These are phyloP conservation scores for Blepharisma stoltei DNA, from an alignment of 73 alveolate species.

Conservation along the genomic window DNA sequence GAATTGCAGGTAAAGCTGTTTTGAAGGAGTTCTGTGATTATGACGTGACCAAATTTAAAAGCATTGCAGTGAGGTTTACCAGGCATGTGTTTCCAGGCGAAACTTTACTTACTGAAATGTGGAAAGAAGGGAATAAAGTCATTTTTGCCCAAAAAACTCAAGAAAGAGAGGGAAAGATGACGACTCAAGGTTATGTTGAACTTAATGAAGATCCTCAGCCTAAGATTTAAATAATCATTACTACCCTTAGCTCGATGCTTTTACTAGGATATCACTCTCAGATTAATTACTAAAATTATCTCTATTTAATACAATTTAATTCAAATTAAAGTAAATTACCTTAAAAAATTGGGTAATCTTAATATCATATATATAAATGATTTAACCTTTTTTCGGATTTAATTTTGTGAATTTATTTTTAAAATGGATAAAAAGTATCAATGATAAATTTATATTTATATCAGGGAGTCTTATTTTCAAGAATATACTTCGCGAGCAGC, in stretches of 20 bases:
- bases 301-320: too few relatives aligned
- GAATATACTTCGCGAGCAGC: too few relatives aligned
- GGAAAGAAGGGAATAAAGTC: conserved; percentile 71
- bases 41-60: conserved; percentile 44
- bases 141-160: conserved; percentile 67
- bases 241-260: too few relatives aligned
- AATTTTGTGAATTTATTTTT: too few relatives aligned
- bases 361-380: too few relatives aligned
- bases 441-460: too few relatives aligned
- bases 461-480: too few relatives aligned
- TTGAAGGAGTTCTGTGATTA: conserved; percentile 58
- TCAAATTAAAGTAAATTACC: too few relatives aligned
- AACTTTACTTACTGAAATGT: conserved; percentile 62
- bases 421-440: too few relatives aligned
- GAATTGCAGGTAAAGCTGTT: conserved; percentile 66
- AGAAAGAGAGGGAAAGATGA: conserved; percentile 73
- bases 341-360: too few relatives aligned
- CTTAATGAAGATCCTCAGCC: conserved; percentile 36
- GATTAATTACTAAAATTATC: neutral
- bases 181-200: conserved; percentile 61
- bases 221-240: neutral
- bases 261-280: conserved; percentile 27
- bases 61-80: conserved; percentile 63
- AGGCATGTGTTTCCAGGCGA: conserved; percentile 91
- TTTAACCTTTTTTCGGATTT: too few relatives aligned